Evolutionary conservation across 805 yeast genomes (phyloP), one percentile per base, ranked within the genome.

Genomic region (Candida coleopterorum): DNA sequence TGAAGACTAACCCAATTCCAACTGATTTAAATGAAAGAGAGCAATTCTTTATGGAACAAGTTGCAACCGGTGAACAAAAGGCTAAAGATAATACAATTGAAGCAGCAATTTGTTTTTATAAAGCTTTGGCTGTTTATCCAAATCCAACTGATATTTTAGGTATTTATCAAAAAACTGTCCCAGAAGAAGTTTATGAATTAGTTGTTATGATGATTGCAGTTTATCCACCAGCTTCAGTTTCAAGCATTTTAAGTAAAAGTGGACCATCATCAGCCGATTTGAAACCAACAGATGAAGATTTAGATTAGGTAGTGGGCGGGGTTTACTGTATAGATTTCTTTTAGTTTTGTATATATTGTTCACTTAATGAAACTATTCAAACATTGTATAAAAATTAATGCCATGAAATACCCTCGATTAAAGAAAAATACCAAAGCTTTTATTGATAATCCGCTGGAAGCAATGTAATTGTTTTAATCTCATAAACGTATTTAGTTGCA

Each of bases 111-210:
- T 75, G 81, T 48, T 93, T 88, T 74, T 93, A 93, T 76, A 85
- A 86, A 62, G 97, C 97, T 10, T 72, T 93, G 56, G 77, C 86
- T 28, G 89, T 88, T 12, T 90, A 89, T 62, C 97, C 98, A 43
- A 82, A 84, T 61, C 99, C 98, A 41, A 81, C 94, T 39, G 96
- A 87, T 53, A 77, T 93, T 50, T 73, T 93, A 57, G 83, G 82
- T 35, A 80, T 90, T 52, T 90, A 86, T 67, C 96, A 90, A 70
- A 84, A 84, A 70, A 75, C 89, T 36, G 79, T 90, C 46, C 89
- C 93, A 35, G 82, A 80, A 55, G 79, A 76, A 31, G 80, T 89
- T 40, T 81, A 87, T 57, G 96, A 88, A 55, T 70, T 80, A 49
- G 74, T 90, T 49, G 84, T 88, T 50, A 74, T 83, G 74, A 81